A percentile compares a stretch with the other conserved stretches of the same genome.
These are phyloP conservation scores for Macadamia tetraphylla DNA, from an alignment of 164 flowering plant species.

Conservation along the genomic window DNA sequence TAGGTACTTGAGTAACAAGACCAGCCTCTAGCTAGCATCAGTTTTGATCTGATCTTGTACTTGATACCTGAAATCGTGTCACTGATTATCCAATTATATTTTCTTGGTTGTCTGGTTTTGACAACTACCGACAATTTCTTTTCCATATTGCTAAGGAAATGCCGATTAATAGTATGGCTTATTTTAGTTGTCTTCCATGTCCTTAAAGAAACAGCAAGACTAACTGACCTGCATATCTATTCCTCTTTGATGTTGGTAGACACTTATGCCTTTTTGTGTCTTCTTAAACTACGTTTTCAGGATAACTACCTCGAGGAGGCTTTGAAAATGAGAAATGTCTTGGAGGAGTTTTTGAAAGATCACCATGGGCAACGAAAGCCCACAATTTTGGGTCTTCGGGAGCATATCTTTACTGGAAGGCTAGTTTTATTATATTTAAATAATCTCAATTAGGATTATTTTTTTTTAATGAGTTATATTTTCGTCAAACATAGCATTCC, in stretches of 20 bases:
- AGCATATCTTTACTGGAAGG: slow-evolving; percentile 47
- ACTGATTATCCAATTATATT: too few relatives aligned
- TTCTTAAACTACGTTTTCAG: slow-evolving; percentile 16
- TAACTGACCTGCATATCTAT: too few relatives aligned
- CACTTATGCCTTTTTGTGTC: not conserved
- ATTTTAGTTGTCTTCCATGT: too few relatives aligned
- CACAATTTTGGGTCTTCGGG: slow-evolving; percentile 39
- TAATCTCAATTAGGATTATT: not conserved
- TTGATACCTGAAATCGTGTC: too few relatives aligned
- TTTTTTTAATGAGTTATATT: not conserved
- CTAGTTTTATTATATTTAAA: slow-evolving; percentile 13
- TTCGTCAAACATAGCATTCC: not conserved
- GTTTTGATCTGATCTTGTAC: too few relatives aligned
- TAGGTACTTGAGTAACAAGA: not conserved
- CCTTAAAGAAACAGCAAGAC: too few relatives aligned
- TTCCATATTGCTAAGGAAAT: too few relatives aligned
- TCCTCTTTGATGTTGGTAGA: too few relatives aligned
- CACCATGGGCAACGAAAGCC: slow-evolving; percentile 23
- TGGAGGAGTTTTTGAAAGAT: slow-evolving; percentile 24
- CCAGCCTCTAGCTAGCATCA: too few relatives aligned
- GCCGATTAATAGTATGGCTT: too few relatives aligned
- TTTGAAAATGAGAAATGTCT: slow-evolving; percentile 41
- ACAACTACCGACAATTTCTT: too few relatives aligned
- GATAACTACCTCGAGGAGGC: slow-evolving; percentile 47
- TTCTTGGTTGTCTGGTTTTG: too few relatives aligned